Base-by-base conservation (phyloP, 1,284 basidiomycete species). In the Flammula alnicola region DNA sequence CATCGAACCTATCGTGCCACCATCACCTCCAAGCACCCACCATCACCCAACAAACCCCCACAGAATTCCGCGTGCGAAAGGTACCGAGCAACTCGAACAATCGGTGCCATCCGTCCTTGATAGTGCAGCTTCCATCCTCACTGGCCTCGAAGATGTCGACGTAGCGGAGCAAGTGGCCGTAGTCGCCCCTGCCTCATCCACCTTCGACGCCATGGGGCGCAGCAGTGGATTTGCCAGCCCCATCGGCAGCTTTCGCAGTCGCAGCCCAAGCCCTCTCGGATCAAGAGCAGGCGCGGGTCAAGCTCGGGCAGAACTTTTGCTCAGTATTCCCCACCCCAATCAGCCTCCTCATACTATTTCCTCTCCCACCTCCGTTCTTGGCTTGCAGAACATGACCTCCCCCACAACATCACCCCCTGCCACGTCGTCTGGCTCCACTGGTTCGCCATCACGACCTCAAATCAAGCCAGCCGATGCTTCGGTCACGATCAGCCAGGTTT, bases 41-140 rank as follows among this genome's bases (percentile, higher is more conserved):
- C n/a, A 73, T 53, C 78, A 76, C 61, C 68, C 67, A 6, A 61
- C 63, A 8, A 82, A 87, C 63, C 84, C 88, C 0, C 88, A 91
- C 63, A 79, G 84, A 29, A 87, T 83, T 37, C 79, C 88, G 0
- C 78, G 88, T 31, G 80, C 83, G 23, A 85, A 85, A 63, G 74
- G 75, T 35, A 85, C 86, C 0, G 88, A 89, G 56, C 77, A 82
- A 17, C 75, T 90, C 41, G 87, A 90, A 43, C 80, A 84, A 47
- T 75, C 79, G 16, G 88, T 91, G 0, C 88, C 88, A 3, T 84
- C 84, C 7, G 88, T 91, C 2, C 77, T 91, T 20, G 86, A 90
- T 56, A 81, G 78, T 46, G 88, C 88, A 0, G 87, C 87, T 0
- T 76, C 80, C 11, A 75, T 88, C 31, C 79, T 91, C 23, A 25